A percentile compares a stretch with the other conserved stretches of the same genome.
Evolutionary conservation across 2,329 filamentous ascomycete genomes (phyloP).

Genomic region (Colletotrichum aenigma): DNA sequence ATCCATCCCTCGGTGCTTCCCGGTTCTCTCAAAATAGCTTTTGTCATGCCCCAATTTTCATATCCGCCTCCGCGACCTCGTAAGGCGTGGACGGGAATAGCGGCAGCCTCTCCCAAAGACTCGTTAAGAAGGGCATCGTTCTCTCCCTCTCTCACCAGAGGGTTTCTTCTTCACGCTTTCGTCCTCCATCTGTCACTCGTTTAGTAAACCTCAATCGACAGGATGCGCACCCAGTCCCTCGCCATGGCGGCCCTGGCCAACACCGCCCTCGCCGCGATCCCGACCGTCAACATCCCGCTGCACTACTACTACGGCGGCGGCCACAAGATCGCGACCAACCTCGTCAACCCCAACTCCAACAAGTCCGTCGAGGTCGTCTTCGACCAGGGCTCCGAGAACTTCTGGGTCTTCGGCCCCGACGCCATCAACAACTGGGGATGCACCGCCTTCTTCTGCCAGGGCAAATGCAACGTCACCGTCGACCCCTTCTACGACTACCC

Average conservation of each 20-base stretch:
- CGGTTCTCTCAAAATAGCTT: slow-evolving; percentile 1
- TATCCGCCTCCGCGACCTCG: neutral
- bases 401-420: slow-evolving; percentile 13
- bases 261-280: neutral
- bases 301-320: slow-evolving; percentile 17
- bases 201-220: neutral
- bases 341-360: neutral
- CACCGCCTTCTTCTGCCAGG: slow-evolving; percentile 9
- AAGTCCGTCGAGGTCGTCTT: slow-evolving; percentile 12
- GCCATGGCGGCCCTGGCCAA: neutral
- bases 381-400: slow-evolving; percentile 16
- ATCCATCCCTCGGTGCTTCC: neutral
- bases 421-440: slow-evolving; percentile 13
- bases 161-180: neutral
- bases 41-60: neutral
- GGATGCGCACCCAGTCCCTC: neutral
- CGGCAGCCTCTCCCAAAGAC: neutral
- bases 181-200: neutral
- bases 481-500: slow-evolving; percentile 13
- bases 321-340: slow-evolving; percentile 12
- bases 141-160: neutral
- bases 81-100: neutral
- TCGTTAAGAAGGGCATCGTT: neutral
- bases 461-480: slow-evolving; percentile 9
- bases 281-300: slow-evolving; percentile 1